These are phyloP conservation scores for Stylonectria norvegica DNA, from an alignment of 2,329 filamentous ascomycete genomes.

Conservation along the genomic window DNA sequence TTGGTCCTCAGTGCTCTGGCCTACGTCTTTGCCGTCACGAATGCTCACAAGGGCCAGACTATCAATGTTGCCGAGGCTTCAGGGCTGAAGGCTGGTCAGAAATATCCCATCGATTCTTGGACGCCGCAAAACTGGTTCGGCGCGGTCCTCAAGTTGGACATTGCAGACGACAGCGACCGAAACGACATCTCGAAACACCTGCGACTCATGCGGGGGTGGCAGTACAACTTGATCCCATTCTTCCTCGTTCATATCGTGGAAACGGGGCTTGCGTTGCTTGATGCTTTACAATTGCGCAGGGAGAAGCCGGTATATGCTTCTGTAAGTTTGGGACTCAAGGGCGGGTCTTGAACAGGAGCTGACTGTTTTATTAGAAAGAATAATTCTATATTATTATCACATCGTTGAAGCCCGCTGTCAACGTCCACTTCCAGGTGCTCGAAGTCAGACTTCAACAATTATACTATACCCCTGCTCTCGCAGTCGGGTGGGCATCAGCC, in stretches of 20 bases:
- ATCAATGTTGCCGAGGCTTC: conserved; percentile 17
- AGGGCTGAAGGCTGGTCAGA: conserved; percentile 9
- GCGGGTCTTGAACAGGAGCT: too few species aligned
- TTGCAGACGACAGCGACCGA: conserved; percentile 11
- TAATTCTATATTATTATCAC: too few species aligned
- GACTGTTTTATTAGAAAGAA: too few species aligned
- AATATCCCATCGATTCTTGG: conserved; percentile 23
- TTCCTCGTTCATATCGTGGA: conserved; percentile 26
- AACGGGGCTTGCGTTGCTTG: conserved; percentile 22
- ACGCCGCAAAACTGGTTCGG: conserved; percentile 29
- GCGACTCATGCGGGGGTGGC: conserved; percentile 27
- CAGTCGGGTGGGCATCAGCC: too few species aligned
- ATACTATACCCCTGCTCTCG: too few species aligned
- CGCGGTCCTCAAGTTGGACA: conserved; percentile 22
- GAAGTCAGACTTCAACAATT: too few species aligned
- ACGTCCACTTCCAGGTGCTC: too few species aligned
- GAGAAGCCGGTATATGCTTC: too few species aligned
- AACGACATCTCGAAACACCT: conserved; percentile 22
- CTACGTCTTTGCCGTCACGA: conserved; percentile 29
- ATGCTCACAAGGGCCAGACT: conserved; percentile 20
- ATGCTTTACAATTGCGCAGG: conserved; percentile 15
- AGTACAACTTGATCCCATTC: conserved; percentile 29
- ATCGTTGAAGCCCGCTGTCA: too few species aligned
- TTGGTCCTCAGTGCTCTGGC: conserved; percentile 23
- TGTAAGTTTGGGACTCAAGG: too few species aligned